Conservation (phyloP, 1,284 basidiomycete genomes). For the Heliocybe sulcata region DNA sequence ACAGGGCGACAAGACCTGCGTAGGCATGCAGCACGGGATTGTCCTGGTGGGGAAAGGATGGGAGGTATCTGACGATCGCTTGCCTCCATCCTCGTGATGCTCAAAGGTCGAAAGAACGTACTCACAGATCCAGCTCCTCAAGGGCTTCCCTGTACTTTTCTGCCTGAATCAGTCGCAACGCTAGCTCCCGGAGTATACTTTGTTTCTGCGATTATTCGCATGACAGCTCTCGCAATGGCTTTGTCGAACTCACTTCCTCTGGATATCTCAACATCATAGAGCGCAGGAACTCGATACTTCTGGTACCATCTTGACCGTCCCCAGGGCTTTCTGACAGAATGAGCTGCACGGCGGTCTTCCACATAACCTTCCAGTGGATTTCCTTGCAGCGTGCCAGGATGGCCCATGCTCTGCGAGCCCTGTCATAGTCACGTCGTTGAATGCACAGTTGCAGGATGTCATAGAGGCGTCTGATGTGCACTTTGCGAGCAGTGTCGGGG, state of each 20-base stretch:
- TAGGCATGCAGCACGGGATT: conserved; percentile 75
- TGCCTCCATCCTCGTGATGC: conserved; percentile 6
- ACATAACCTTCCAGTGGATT: conserved; percentile 69
- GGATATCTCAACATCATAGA: conserved; percentile 62
- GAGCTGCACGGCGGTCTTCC: conserved; percentile 64
- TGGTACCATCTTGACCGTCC: conserved; percentile 6
- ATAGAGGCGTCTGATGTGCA: conserved; percentile 66
- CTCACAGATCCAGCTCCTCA: conserved; percentile 81
- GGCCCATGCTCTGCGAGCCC: conserved; percentile 72
- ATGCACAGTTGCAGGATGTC: conserved; percentile 72
- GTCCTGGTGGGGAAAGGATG: conserved; percentile 80
- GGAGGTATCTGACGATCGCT: conserved; percentile 57
- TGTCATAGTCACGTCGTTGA: conserved; percentile 56
- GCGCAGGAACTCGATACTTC: conserved; percentile 48
- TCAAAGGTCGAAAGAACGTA: conserved; percentile 6
- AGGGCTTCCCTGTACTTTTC: conserved; percentile 62
- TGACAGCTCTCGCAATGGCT: background rate
- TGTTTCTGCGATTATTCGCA: conserved; percentile 49
- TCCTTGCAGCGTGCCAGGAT: conserved; percentile 83
- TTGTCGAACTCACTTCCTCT: conserved; percentile 39
- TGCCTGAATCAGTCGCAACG: conserved; percentile 56
- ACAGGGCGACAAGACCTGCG: conserved; percentile 69
- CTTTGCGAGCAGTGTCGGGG: conserved; percentile 47
- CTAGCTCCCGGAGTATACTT: conserved; percentile 65
- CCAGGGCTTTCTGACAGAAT: conserved; percentile 31